Percentiles rank a stretch among this genome's conserved stretches.
phyloP scores from a whole-genome alignment of 495 filamentous ascomycete species.

The Lophiotrema nucula region DNA sequence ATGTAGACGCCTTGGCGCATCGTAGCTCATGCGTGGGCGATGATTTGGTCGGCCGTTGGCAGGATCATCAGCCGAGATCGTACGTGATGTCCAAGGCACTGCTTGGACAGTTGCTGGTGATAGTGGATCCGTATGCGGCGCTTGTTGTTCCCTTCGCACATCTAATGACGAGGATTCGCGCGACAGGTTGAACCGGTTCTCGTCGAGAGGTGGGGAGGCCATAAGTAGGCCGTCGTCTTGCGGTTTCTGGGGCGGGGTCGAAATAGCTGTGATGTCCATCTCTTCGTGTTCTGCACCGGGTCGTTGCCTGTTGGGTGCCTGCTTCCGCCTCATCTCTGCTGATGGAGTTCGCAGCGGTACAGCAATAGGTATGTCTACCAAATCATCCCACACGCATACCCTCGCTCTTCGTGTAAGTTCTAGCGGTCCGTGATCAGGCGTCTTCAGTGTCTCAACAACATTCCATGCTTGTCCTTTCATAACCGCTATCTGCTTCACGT shows the following conservation, averaged over 20 bases:
- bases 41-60: conserved; percentile 18
- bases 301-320: conserved; percentile 42
- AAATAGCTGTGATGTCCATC: conserved; percentile 82
- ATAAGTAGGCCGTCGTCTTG: conserved; percentile 76
- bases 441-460: conserved; percentile 94
- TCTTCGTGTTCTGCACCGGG: conserved; percentile 62
- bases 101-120: conserved; percentile 37
- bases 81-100: conserved; percentile 30
- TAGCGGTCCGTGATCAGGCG: conserved; percentile 84
- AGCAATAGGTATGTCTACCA: conserved; percentile 92
- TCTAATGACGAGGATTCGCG: conserved; percentile 53
- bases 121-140: conserved; percentile 35
- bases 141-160: conserved; percentile 42
- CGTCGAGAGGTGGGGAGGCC: conserved; percentile 60
- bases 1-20: conserved; percentile 38
- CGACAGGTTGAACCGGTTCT: conserved; percentile 80
- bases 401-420: conserved; percentile 86
- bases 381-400: conserved; percentile 96
- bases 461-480: conserved; percentile 99
- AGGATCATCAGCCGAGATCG: background rate
- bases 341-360: conserved; percentile 83
- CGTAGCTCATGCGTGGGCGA: conserved; percentile 39
- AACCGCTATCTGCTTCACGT: conserved; percentile 90
- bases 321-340: conserved; percentile 61
- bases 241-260: conserved; percentile 52